These are phyloP conservation scores for Saccharomyces jurei DNA, from an alignment of 805 yeast species.

Conservation along the genomic window DNA sequence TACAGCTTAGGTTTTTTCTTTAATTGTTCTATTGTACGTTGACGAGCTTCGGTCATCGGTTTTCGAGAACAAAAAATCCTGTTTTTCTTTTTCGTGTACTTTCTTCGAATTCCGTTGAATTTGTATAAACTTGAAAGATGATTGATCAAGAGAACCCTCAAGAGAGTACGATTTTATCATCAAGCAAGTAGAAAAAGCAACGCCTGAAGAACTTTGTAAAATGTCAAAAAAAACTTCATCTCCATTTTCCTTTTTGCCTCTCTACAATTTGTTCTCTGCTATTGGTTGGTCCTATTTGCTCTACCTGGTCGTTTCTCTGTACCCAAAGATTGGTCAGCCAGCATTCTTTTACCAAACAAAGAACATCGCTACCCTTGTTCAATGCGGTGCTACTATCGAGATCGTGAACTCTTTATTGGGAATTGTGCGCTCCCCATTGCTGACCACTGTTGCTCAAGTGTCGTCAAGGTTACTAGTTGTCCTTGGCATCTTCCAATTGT, in stretches of 20 bases:
- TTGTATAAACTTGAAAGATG: not conserved
- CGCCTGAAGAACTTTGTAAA: not conserved
- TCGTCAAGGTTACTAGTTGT: constrained; percentile 76
- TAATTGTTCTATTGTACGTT: not conserved
- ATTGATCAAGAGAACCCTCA: not conserved
- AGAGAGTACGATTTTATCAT: not conserved
- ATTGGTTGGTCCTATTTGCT: constrained; percentile 47
- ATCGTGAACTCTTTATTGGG: constrained; percentile 72
- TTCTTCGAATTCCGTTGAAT: not conserved
- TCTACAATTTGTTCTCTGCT: constrained; percentile 48
- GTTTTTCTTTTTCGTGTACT: not conserved
- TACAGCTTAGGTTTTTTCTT: not conserved
- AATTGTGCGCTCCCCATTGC: constrained; percentile 72
- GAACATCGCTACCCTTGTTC: constrained; percentile 54
- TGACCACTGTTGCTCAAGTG: constrained; percentile 83
- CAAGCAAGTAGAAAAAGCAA: not conserved
- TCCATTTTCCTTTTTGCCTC: constrained; percentile 29
- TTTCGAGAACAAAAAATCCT: not conserved
- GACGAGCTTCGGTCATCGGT: not conserved
- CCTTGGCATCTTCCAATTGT: constrained; percentile 66
- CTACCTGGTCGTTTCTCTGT: constrained; percentile 34
- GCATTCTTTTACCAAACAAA: constrained; percentile 52
- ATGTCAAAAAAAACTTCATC: constrained; percentile 20
- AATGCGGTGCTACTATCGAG: constrained; percentile 74
- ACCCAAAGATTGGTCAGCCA: constrained; percentile 52